Conservation (phyloP, 192 early-diverging fungal species). For the Coemansia sp. region DNA sequence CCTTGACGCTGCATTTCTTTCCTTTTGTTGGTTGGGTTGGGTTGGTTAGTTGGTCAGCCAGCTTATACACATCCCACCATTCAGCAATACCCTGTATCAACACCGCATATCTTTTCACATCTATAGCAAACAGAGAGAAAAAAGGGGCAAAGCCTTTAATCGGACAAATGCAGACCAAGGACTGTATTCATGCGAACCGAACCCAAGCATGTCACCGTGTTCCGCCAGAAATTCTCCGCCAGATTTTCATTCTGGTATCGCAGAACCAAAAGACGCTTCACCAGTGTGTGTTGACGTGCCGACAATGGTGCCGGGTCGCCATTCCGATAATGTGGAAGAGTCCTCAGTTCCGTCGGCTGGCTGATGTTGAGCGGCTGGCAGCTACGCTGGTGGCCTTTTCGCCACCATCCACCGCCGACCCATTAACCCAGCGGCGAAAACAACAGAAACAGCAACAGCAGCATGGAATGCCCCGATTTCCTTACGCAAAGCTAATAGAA, state of each 20-base stretch:
- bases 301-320: slow-evolving; percentile 53
- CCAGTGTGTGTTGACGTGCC: slow-evolving; percentile 48
- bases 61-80: too few species aligned
- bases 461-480: slow-evolving; percentile 11
- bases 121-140: background rate
- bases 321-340: slow-evolving; percentile 54
- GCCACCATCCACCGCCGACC: background rate
- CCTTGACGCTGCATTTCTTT: too few species aligned
- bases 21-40: too few species aligned
- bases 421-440: background rate
- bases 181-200: background rate
- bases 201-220: slow-evolving; percentile 29
- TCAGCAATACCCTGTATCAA: too few species aligned
- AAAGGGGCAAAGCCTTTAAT: background rate
- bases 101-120: too few species aligned
- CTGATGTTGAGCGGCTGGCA: slow-evolving; percentile 41
- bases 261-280: slow-evolving; percentile 37
- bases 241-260: slow-evolving; percentile 27
- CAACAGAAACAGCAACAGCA: background rate
- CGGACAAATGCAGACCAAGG: background rate
- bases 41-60: too few species aligned
- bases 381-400: slow-evolving; percentile 23
- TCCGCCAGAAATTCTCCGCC: slow-evolving; percentile 38
- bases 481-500: slow-evolving; percentile 33
- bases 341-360: slow-evolving; percentile 46